These are phyloP conservation scores for Corylus avellana DNA, from an alignment of 306 rosid genomes.

Conservation along the genomic window DNA sequence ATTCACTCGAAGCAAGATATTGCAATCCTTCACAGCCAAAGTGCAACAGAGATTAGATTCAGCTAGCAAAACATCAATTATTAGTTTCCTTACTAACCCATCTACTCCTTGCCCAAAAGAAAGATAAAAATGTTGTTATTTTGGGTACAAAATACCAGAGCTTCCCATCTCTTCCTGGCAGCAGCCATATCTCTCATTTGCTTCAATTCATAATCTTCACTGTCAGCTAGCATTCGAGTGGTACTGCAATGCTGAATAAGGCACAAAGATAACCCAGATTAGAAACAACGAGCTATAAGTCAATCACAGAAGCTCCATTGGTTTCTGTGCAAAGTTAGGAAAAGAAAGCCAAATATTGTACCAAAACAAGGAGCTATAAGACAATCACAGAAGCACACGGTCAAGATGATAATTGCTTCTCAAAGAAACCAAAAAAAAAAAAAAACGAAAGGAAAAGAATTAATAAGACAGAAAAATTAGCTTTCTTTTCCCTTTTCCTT, in stretches of 20 bases:
- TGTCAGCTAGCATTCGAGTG: constrained; percentile 53
- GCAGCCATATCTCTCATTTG: constrained; percentile 93
- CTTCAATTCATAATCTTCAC: constrained; percentile 79
- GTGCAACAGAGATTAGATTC: constrained; percentile 7
- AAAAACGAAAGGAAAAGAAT: not conserved
- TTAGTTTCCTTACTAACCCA: not conserved
- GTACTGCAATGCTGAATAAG: constrained; percentile 37
- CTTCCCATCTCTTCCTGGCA: constrained; percentile 94
- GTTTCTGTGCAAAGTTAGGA: not conserved
- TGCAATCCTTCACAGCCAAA: constrained; percentile 2
- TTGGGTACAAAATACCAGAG: constrained; percentile 62
- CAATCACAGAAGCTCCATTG: not conserved
- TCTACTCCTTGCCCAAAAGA: not conserved
- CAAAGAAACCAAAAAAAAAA: not conserved
- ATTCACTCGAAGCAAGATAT: not conserved
- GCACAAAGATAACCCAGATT: constrained; percentile 8
- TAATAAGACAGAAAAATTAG: not conserved
- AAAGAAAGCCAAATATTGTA: not conserved
- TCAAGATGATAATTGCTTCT: not conserved
- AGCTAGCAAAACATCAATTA: constrained; percentile 11
- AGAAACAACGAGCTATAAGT: not conserved
- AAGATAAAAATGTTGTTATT: not conserved
- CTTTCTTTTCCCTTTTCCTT: not conserved
- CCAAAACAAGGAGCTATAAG: too few species aligned
- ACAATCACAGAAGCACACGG: too few species aligned